Percentiles rank a stretch among this genome's conserved stretches.
phyloP scores from a whole-genome alignment of 495 filamentous ascomycete species.

The Corynascus novoguineensis region DNA sequence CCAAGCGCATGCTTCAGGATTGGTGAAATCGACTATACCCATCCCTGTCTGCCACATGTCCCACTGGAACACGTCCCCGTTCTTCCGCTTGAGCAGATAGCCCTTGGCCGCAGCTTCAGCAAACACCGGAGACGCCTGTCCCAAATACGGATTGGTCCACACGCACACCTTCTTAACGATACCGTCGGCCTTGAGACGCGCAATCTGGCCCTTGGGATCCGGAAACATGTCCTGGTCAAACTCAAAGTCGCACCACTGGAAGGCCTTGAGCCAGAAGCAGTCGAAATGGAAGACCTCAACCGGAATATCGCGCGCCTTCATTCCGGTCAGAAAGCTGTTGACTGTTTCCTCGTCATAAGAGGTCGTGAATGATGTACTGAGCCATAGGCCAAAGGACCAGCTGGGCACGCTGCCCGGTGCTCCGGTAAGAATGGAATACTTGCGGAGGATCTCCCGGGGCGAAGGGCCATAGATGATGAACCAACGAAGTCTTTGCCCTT shows the following conservation, averaged over 20 bases:
- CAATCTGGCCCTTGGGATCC: constrained; percentile 57
- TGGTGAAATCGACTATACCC: constrained; percentile 69
- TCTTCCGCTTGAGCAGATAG: constrained; percentile 62
- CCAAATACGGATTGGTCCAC: constrained; percentile 70
- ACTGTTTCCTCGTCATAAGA: constrained; percentile 65
- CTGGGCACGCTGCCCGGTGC: constrained; percentile 54
- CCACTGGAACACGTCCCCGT: constrained; percentile 69
- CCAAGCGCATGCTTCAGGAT: constrained; percentile 60
- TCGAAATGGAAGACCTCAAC: constrained; percentile 69
- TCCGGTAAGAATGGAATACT: constrained; percentile 59
- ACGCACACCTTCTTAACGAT: constrained; percentile 59
- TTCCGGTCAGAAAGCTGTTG: constrained; percentile 60
- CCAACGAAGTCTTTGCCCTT: constrained; percentile 55
- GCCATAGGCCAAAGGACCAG: constrained; percentile 69
- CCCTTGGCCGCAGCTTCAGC: constrained; percentile 58
- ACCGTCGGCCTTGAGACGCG: constrained; percentile 52
- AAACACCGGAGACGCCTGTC: constrained; percentile 61
- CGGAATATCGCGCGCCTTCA: constrained; percentile 58
- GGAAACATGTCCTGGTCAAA: constrained; percentile 66
- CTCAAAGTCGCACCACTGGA: constrained; percentile 70
- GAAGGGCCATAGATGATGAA: constrained; percentile 62
- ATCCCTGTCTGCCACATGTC: constrained; percentile 72
- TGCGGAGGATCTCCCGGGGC: constrained; percentile 60
- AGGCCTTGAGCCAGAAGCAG: constrained; percentile 60
- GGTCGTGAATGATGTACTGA: constrained; percentile 66